Base-by-base conservation (phyloP, 2,329 filamentous ascomycete genomes). In the Aspergillus sp. region DNA sequence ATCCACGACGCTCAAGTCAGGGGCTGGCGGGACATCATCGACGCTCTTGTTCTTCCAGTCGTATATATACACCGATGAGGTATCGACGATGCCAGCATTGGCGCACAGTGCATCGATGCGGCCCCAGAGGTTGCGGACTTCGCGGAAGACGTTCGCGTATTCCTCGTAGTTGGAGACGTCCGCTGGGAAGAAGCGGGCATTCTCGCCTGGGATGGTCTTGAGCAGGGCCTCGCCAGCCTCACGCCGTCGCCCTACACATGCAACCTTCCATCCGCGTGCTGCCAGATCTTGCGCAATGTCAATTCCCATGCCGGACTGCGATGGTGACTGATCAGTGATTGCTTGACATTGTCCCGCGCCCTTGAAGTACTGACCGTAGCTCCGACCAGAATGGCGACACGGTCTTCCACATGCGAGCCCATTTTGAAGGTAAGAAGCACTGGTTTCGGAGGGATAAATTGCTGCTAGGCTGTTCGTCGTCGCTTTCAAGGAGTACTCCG, bases 51-150 rank as follows among this genome's bases (percentile, higher is more conserved):
- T 68, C 41, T 71, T 69, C 64, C 74, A 67, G 31, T 76, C 67
- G 51, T 79, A 72, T 51, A 83, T 78, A 70, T 81, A 85, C 28
- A 82, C 65, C 19, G 80, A 82, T 17, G 74, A 77, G 11, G 65
- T 69, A 66, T 85, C 82, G 1, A 82, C 76, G 38, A 81, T 79
- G n/a, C 82, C 84, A 0, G 83, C 82, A 64, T 85, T 85, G 41
- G 81, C 78, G 19, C 81, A 79, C 1, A 85, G 66, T 0, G 78
- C 77, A 71, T 85, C 83, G 15, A 85, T 72, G 4, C 80, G 78
- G 1, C 77, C 77, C 72, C 79, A 83, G 45, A 74, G 75, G 7
- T 72, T 61, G 73, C 77, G 83, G 0, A 81, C 80, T 3, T 72
- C 62, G 9, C 72, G 67, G 66, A 85, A 85, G 7, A 78, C 75